Base-by-base conservation (phyloP, 345 rosid species). In the Populus ilicifolia region DNA sequence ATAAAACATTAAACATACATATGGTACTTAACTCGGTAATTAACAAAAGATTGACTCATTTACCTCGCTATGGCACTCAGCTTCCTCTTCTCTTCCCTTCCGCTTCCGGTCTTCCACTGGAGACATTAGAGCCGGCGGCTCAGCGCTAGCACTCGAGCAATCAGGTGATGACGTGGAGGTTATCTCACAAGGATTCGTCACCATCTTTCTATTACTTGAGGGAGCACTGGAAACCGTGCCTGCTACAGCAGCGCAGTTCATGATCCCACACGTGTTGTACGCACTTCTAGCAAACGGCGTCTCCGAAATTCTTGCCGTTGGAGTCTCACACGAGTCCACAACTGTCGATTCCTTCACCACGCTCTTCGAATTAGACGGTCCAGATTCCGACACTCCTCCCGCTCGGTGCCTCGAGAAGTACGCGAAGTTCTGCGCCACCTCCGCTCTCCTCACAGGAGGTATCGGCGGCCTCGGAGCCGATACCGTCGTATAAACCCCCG, bases 21-120 rank as follows among this genome's bases (percentile, higher is more conserved):
- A 39, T 11, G 71, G 12, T 54, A 67, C 48, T 64, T 62, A 74
- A 74, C 69, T 77, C 72, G 69, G 70, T 74, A 75, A 70, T 12
- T 43, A 67, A 74, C 71, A 7, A 65, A 36, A 79, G 67, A 79
- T 16, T 46, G 52, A 46, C 52, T 46, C 52, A 46, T 87, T 83
- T 75, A 91, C 96, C 96, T 95, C 94, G 86, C 90, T 87, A 41
- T 81, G 89, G 54, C 79, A 83, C 69, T 93, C 90, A 64, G 77
- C 70, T 9, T 85, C 90, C 61, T 87, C 97, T 36, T 90, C 95
- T 41, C 83, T 83, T 50, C 87, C 97, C 70, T 90, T 92, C 17
- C 97, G 90, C 84, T 93, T 95, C 72, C 89, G 87, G 56, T 89
- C 89, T 44, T 85, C 91, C 20, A 79, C 54, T 78, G 84, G 67